Evolutionary conservation across 2,329 filamentous ascomycete genomes (phyloP).

Genomic region (Cladosporium sp.): DNA sequence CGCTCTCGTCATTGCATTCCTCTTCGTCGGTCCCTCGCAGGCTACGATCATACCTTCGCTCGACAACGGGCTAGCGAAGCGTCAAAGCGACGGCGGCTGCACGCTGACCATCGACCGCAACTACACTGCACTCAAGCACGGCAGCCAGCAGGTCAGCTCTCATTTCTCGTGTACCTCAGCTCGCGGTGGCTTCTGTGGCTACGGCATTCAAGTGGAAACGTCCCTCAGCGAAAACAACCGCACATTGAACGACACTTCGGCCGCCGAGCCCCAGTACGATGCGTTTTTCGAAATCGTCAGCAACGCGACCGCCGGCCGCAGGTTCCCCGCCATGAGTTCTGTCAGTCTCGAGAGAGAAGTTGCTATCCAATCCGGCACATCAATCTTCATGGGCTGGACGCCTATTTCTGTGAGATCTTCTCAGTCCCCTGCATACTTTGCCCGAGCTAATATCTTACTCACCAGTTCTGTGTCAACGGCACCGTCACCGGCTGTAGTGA

Average conservation of each 20-base stretch:
- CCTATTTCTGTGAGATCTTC: background rate
- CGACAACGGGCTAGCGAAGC: slow-evolving; percentile 5
- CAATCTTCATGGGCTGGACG: background rate
- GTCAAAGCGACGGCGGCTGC: slow-evolving; percentile 11
- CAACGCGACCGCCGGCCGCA: slow-evolving; percentile 3
- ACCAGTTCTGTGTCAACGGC: slow-evolving; percentile 14
- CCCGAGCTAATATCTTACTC: background rate
- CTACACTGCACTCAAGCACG: background rate
- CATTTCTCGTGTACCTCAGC: background rate
- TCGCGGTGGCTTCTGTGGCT: background rate
- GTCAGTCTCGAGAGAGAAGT: slow-evolving; percentile 1
- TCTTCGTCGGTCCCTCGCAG: background rate
- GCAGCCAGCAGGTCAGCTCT: background rate
- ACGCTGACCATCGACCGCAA: slow-evolving; percentile 6
- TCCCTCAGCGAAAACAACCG: slow-evolving; percentile 14
- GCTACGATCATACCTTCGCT: slow-evolving; percentile 13
- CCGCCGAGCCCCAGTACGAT: slow-evolving; percentile 14
- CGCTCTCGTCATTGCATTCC: background rate
- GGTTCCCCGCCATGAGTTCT: slow-evolving; percentile 15
- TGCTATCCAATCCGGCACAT: background rate
- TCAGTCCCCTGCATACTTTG: background rate
- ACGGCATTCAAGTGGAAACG: background rate
- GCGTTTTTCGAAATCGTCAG: slow-evolving; percentile 14
- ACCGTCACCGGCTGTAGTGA: slow-evolving; percentile 12
- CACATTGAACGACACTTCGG: slow-evolving; percentile 15